Evolutionary conservation across 805 yeast genomes (phyloP), one percentile per base, ranked within the genome.

Genomic region (Candida tibetensis): DNA sequence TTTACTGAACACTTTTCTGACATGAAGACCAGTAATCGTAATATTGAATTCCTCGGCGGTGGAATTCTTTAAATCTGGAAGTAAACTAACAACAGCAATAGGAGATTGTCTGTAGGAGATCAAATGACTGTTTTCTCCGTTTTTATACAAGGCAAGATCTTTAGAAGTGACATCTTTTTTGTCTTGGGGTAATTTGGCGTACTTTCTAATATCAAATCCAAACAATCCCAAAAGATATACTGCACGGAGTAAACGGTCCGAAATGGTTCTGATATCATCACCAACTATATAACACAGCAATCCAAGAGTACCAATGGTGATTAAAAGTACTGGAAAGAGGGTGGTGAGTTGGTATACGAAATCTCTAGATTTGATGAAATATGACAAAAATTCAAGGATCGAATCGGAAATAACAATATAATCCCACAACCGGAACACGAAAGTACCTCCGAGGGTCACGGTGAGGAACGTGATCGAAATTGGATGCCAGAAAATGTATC

Each of bases 61-160:
- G 0, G 74, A 62, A 34, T 69, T 51, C 7, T 70, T 66, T 4
- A 51, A 43, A 42, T 60, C 48, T n/a, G 72, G 66, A 30, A 67
- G 69, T 31, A 74, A 64, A 0, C 81, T 71, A 21, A 74, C 65
- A 26, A 81, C 64, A 0, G 89, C 88, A 53, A 85, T 79, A 13
- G 93, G 90, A 1, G 81, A 66, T n/a, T 75, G 76, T 52, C 90
- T 75, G 62, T 84, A 85, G 13, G 75, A 55, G 18, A 83, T 69
- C 28, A 81, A 52, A 35, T 73, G 75, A 1, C 87, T 68, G 47
- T 81, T 75, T 12, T 69, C 64, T 15, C 74, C 73, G 15, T 49
- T 49, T 44, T 34, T 52, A 48, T 48, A 64, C 47, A 60, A 69
- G 52, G 47, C 34, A 37, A 36, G 36, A 13, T 27, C 17, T 14